These are phyloP conservation scores for Sporothrix pseudoabietina DNA, from an alignment of 2,329 filamentous ascomycete species.

Conservation along the genomic window DNA sequence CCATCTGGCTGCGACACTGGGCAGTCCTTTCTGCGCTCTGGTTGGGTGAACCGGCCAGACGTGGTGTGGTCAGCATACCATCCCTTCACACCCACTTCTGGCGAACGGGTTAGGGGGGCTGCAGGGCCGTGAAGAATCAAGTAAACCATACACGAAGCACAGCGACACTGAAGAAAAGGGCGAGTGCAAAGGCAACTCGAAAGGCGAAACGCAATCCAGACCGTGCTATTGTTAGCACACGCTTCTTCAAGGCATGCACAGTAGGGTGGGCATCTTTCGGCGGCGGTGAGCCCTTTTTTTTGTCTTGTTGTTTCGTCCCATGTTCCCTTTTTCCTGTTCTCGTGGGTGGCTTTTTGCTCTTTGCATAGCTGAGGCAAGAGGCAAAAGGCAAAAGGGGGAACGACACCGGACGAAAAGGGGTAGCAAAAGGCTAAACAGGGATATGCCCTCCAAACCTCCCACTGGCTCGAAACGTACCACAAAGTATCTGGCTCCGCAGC, in stretches of 20 bases:
- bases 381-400: constrained; percentile 1
- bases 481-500: constrained; percentile 25
- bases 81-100: constrained; percentile 28
- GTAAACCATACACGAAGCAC: not conserved
- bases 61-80: constrained; percentile 32
- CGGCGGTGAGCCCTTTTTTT: constrained; percentile 9
- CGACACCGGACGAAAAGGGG: constrained; percentile 22
- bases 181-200: not conserved
- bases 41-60: constrained; percentile 21
- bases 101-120: not conserved
- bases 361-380: not conserved
- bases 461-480: constrained; percentile 19
- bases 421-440: constrained; percentile 28
- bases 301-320: not conserved
- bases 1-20: constrained; percentile 20
- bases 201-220: not conserved
- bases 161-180: constrained; percentile 17
- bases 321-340: not conserved
- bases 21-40: constrained; percentile 18
- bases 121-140: constrained; percentile 9
- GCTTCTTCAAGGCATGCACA: not conserved
- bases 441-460: not conserved
- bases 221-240: constrained; percentile 1
- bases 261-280: not conserved
- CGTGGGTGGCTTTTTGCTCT: not conserved